Percentiles rank a stretch among this genome's conserved stretches.
These are phyloP conservation scores for Salix koriyanagi DNA, from an alignment of 345 rosid genomes.

Conservation along the genomic window DNA sequence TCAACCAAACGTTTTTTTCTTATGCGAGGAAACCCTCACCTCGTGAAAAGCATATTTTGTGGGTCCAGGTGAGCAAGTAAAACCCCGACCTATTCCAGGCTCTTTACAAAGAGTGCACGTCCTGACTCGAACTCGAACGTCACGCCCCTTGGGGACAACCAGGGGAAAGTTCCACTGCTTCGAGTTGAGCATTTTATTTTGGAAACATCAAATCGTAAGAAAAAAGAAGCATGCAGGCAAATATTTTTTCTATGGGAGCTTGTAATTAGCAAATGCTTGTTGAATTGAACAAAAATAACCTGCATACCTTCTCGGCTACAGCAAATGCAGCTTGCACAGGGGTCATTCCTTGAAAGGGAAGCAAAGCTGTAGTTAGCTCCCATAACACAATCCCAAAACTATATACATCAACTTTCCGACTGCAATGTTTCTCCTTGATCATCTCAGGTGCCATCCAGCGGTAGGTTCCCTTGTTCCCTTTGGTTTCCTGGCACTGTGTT, in stretches of 20 bases:
- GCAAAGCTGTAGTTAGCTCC: conserved; percentile 97
- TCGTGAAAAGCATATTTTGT: no score
- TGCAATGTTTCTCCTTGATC: conserved; percentile 89
- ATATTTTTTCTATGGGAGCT: background rate
- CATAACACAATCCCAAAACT: conserved; percentile 96
- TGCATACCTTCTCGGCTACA: conserved; percentile 92
- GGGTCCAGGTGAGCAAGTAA: no score
- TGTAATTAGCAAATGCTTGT: background rate
- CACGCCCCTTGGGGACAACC: no score
- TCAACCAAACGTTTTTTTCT: no score
- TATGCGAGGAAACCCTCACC: no score
- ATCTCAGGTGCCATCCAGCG: conserved; percentile 99
- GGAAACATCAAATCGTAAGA: background rate
- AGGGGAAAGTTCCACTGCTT: background rate
- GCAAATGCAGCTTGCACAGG: conserved; percentile 99
- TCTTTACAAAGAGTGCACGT: no score
- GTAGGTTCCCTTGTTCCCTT: conserved; percentile 96
- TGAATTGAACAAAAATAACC: background rate
- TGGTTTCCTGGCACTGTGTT: conserved; percentile 79
- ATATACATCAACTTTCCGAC: conserved; percentile 92
- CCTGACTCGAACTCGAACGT: no score
- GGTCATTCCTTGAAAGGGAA: conserved; percentile 99
- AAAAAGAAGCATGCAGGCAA: background rate
- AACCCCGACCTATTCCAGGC: no score
- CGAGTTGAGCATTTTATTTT: background rate